These are phyloP conservation scores for Eimeria necatrix DNA, from an alignment of 169 alveolate genomes.

Conservation along the genomic window DNA sequence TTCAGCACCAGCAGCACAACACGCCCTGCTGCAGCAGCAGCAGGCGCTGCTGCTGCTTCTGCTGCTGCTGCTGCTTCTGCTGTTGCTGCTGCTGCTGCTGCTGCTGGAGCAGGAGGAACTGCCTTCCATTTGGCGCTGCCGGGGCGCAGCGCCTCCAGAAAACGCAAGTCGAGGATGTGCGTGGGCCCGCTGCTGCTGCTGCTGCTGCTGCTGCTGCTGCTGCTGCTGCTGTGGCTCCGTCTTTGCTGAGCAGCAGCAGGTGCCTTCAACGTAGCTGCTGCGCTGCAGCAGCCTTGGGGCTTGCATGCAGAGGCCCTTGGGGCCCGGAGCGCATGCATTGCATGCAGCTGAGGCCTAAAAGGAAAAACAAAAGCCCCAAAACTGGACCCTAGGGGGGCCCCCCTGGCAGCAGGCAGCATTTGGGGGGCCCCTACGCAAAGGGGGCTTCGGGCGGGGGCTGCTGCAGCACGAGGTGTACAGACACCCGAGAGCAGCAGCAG, in stretches of 20 bases:
- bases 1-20: slow-evolving; percentile 5
- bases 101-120: too few relatives aligned
- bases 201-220: background rate
- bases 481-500: background rate
- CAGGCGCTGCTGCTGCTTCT: background rate
- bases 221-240: background rate
- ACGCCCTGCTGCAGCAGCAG: background rate
- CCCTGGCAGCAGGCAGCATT: too few relatives aligned
- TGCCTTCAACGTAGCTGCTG: background rate
- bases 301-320: background rate
- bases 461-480: background rate
- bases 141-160: background rate
- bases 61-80: background rate
- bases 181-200: background rate
- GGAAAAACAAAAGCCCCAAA: background rate
- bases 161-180: background rate
- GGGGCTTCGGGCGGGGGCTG: background rate
- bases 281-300: background rate
- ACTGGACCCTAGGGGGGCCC: too few relatives aligned
- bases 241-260: background rate
- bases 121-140: background rate
- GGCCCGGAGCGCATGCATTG: background rate
- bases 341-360: background rate
- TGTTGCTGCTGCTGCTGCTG: background rate
- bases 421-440: background rate